A percentile compares a stretch with the other conserved stretches of the same genome.
These are phyloP conservation scores for Gossypium bickii DNA, from an alignment of 345 rosid species.

Conservation along the genomic window DNA sequence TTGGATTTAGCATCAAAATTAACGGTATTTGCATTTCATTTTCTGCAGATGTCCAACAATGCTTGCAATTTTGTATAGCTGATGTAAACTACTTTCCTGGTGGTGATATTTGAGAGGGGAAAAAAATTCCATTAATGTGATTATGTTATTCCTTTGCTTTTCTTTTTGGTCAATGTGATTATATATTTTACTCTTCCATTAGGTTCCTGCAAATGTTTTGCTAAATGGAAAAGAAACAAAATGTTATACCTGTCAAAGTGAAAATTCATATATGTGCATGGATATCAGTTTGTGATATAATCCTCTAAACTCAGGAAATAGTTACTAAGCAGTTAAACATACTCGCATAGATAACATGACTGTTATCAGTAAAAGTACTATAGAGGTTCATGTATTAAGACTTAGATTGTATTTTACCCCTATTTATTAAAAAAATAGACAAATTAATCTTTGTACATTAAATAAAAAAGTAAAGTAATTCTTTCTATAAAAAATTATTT, in stretches of 20 bases:
- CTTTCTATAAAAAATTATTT: no score
- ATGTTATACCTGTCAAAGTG: background rate
- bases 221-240: background rate
- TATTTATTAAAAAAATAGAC: no score
- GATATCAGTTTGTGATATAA: no score
- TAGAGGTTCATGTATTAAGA: no score
- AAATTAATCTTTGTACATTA: no score
- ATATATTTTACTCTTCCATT: background rate
- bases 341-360: no score
- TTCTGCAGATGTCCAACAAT: slow-evolving; percentile 17
- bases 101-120: slow-evolving; percentile 1
- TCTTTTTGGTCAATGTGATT: background rate
- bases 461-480: no score
- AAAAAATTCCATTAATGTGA: background rate
- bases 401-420: no score
- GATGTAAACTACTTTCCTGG: background rate
- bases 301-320: background rate
- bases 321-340: no score
- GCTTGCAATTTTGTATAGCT: slow-evolving; percentile 35
- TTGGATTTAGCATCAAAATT: background rate
- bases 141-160: background rate
- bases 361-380: no score
- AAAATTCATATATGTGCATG: no score
- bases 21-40: background rate
- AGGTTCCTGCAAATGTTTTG: background rate